Evolutionary conservation across 2,329 filamentous ascomycete genomes (phyloP).

Genomic region (Ilyonectria destructans): DNA sequence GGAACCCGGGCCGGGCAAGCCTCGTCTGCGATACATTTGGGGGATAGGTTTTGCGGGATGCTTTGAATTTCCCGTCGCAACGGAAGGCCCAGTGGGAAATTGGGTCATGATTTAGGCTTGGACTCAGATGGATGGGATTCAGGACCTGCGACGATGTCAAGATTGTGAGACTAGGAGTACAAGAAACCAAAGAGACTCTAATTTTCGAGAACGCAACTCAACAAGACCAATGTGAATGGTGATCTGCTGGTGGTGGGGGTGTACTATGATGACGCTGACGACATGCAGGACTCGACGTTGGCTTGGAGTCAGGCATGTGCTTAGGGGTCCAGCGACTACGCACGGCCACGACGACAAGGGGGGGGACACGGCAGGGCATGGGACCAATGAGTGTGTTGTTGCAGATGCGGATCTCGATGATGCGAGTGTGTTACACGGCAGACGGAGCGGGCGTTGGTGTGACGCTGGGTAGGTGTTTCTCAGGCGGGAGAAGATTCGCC

Average conservation of each 20-base stretch:
- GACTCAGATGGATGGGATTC: constrained; percentile 7
- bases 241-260: background rate
- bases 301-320: background rate
- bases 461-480: constrained; percentile 19
- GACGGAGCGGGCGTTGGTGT: constrained; percentile 29
- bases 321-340: constrained; percentile 4
- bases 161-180: constrained; percentile 15
- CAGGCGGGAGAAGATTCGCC: constrained; percentile 16
- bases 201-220: constrained; percentile 15
- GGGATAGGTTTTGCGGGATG: constrained; percentile 4
- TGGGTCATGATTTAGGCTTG: constrained; percentile 2
- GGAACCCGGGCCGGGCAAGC: constrained; percentile 34
- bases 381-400: constrained; percentile 31
- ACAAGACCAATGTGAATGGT: constrained; percentile 16
- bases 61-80: constrained; percentile 9
- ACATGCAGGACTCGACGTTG: background rate
- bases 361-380: background rate
- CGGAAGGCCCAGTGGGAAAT: constrained; percentile 10
- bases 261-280: constrained; percentile 6
- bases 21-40: constrained; percentile 16
- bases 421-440: constrained; percentile 44
- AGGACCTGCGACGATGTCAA: constrained; percentile 14
- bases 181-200: constrained; percentile 31
- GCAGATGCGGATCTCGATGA: constrained; percentile 50
- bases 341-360: constrained; percentile 7